Evolutionary conservation across 2,329 filamentous ascomycete genomes (phyloP), one percentile per base, ranked within the genome.

Genomic region (Paracoccidioides lutzii): DNA sequence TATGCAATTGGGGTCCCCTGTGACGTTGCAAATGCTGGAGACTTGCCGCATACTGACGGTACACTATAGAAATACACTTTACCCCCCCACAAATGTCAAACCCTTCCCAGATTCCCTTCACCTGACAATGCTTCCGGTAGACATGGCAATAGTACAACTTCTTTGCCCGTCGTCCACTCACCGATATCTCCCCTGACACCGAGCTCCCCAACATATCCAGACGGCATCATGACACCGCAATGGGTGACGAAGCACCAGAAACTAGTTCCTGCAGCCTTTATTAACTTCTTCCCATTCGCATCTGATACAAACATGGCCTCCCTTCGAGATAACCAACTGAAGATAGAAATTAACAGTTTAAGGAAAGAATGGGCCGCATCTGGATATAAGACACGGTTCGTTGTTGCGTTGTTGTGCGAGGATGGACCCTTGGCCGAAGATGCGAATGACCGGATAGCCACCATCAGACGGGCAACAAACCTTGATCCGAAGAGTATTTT

Each of bases 211-310:
- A 78, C 94, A 2, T 97, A 93, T 66, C 90, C 91, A 6, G 93
- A 97, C 71, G 93, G 91, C 4, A 75, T 96, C 57, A 82, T 96
- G 67, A 83, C 90, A 58, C 79, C 84, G 22, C 73, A 81, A 58
- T 98, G 91, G 91, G 77, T 95, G 55, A 81, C 81, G 58, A 98
- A 97, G 69, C 91, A 97, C 68, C 90, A 95, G 66, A 77, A 86
- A 53, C 76, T 89, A 15, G 78, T 97, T 28, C 91, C 91, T 1
- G 87, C 88, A 59, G 79, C 88, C 32, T 85, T 88, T 62, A 70
- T 95, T 37, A 86, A 85, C 61, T 93, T 94, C 72, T 95, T 94
- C 66, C 78, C 80, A 40, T 81, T 96, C 56, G 82, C 81, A 3
- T 80, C 83, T 28, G 86, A 94, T 64, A 75, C 82, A 0, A 85